These are phyloP conservation scores for Chaetomiaceae sp. DNA, from an alignment of 2,329 filamentous ascomycete species.

Conservation along the genomic window DNA sequence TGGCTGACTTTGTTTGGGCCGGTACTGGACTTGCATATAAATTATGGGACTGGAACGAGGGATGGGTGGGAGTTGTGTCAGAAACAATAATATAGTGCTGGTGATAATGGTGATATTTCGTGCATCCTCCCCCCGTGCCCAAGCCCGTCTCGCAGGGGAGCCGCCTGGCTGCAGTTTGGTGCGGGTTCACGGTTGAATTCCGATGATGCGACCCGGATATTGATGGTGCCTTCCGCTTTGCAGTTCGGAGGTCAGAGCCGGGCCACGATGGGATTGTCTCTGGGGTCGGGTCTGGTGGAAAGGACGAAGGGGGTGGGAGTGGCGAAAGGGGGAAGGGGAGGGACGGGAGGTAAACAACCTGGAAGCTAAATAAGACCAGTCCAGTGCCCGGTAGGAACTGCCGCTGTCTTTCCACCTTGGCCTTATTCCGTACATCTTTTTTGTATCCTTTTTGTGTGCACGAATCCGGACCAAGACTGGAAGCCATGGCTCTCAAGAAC, in stretches of 20 bases:
- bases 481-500: conserved; percentile 25
- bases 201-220: conserved; percentile 21
- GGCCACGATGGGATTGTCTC: background rate
- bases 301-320: background rate
- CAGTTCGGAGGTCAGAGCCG: background rate
- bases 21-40: no score
- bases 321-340: background rate
- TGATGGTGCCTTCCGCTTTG: conserved; percentile 13
- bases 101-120: background rate
- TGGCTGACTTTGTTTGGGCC: conserved; percentile 2
- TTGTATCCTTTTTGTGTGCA: background rate
- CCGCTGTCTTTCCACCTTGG: conserved; percentile 10
- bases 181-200: conserved; percentile 14
- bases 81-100: background rate
- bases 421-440: background rate
- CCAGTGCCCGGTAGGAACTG: no score
- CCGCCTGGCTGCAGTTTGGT: background rate
- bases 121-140: background rate
- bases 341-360: no score
- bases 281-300: background rate
- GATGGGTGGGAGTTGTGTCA: no score
- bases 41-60: no score
- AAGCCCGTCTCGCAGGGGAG: background rate
- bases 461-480: background rate
- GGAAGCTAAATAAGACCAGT: background rate